Base-by-base conservation (phyloP, 129 eudicot species). In the Lactuca saligna region DNA sequence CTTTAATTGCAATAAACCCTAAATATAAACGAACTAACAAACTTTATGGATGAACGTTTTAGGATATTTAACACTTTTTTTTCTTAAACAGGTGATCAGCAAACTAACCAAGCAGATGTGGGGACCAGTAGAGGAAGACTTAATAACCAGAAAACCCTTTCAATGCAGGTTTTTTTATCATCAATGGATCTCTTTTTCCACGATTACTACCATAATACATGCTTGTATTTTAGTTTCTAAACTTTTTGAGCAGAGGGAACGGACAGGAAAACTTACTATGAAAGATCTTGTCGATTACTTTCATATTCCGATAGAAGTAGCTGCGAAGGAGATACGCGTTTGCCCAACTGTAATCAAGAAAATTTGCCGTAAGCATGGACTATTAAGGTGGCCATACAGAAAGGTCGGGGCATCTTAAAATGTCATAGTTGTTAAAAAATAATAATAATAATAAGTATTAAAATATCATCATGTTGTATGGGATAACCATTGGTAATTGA, bases 311-410 rank as follows among this genome's bases (percentile, higher is more conserved):
- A 57, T 83, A 13, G 71, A 70, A 4, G 75, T 16, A 0, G 92
- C 92, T 12, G 81, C 86, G 3, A 67, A 63, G 72, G 25, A 72
- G 55, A 17, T 83, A 62, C 60, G 67, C 0, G 17, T 87, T 10
- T 79, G 86, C 63, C 72, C 84, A 1, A 78, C 91, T 25, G 85
- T 78, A 16, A 38, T 87, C 49, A 87, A 87, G 80, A 78, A 66
- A 34, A 70, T 79, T 41, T 88, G 91, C 32, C 84, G 83, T 1
- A 69, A 59, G 50, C 73, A 53, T 60, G 85, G 82, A 4, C 13
- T 83, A 8, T 0, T 33, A 0, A 73, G 86, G 6, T 91, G 97
- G 97, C 92, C 97, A 51, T 71, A 77, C 66, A 70, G 86, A 73
- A 87, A 83, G 97, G 97, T 91, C 9, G 9, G 82, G 79, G 20